A percentile compares a stretch with the other conserved stretches of the same genome.
Evolutionary conservation across 768 basidiomycete genomes (phyloP).

Genomic region (Auriscalpium microsporum): DNA sequence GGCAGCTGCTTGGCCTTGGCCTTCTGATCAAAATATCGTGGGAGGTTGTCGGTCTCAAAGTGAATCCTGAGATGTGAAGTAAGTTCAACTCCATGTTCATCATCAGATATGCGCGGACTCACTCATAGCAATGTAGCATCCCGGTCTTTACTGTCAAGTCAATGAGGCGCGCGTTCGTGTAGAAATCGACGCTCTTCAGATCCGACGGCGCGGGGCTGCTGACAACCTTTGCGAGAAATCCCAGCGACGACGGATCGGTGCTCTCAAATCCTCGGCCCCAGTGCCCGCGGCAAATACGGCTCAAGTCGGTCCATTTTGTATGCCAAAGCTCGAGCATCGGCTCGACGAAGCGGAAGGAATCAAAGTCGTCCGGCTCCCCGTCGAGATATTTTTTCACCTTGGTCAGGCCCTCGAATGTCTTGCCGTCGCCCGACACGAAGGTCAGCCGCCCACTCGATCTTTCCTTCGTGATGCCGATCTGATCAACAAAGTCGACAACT

Average conservation of each 20-base stretch:
- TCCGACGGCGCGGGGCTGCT: background rate
- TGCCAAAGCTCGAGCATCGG: background rate
- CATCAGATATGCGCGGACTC: background rate
- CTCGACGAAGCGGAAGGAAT: background rate
- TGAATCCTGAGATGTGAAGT: background rate
- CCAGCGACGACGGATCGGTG: background rate
- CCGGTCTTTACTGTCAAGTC: background rate
- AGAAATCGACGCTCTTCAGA: background rate
- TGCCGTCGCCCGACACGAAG: background rate
- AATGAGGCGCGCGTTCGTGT: background rate
- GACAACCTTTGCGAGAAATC: background rate
- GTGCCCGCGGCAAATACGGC: background rate
- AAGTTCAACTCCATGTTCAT: background rate
- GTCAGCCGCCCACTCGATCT: background rate
- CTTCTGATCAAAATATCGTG: background rate
- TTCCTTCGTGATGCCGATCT: background rate
- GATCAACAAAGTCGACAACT: background rate
- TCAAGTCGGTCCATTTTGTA: background rate
- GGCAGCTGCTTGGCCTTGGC: background rate
- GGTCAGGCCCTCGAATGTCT: background rate
- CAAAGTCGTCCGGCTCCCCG: background rate
- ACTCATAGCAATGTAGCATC: background rate
- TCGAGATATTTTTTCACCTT: background rate
- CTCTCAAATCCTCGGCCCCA: background rate
- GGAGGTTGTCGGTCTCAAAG: background rate